A percentile compares a stretch with the other conserved stretches of the same genome.
These are phyloP conservation scores for Ajuga reptans DNA, from an alignment of 305 asterid species.

Conservation along the genomic window DNA sequence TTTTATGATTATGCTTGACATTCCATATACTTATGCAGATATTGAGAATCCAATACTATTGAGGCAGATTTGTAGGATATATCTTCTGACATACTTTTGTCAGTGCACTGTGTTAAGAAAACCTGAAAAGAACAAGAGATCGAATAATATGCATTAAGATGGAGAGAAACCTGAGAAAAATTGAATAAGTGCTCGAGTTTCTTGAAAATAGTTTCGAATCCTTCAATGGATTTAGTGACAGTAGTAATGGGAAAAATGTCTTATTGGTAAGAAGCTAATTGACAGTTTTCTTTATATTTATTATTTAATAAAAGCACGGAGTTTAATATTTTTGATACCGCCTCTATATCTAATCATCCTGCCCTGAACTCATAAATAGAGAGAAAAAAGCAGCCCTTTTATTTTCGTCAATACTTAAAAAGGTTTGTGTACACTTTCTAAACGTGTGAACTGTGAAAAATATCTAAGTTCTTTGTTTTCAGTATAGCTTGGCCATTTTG, in stretches of 20 bases:
- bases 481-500: constrained; percentile 11
- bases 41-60: neutral
- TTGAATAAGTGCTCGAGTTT: constrained; percentile 4
- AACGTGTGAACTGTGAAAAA: neutral
- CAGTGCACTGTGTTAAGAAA: neutral
- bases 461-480: neutral
- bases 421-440: neutral
- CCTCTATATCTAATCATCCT: neutral
- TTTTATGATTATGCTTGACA: constrained; percentile 8
- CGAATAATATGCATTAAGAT: neutral
- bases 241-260: neutral
- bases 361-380: neutral
- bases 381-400: neutral
- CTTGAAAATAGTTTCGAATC: constrained; percentile 14
- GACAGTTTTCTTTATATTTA: constrained; percentile 4
- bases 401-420: neutral
- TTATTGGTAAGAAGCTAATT: neutral
- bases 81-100: neutral
- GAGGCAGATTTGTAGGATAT: neutral
- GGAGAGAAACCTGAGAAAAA: constrained; percentile 9
- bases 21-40: neutral
- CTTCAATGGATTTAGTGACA: neutral
- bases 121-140: neutral
- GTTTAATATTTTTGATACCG: neutral
- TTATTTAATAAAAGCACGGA: neutral